phyloP scores from a whole-genome alignment of 106 monocot species.

The Posidonia australis region DNA sequence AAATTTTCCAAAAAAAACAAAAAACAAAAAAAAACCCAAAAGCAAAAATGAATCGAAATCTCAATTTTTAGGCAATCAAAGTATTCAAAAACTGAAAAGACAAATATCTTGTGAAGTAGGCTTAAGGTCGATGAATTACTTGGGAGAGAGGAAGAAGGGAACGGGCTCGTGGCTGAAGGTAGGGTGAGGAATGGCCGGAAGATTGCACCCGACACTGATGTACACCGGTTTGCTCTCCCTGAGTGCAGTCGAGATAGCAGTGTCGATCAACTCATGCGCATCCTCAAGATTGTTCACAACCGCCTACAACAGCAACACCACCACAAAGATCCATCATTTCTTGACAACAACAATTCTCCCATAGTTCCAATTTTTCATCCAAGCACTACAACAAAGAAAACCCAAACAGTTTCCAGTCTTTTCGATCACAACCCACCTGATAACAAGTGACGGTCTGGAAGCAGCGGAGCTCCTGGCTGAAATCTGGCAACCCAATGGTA shows the following conservation, averaged over 20 bases:
- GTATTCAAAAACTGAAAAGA: background rate
- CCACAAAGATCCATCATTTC: background rate
- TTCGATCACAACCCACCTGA: slow-evolving; percentile 7
- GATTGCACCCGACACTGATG: slow-evolving; percentile 16
- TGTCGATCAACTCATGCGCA: slow-evolving; percentile 16
- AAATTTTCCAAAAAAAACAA: background rate
- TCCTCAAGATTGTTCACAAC: slow-evolving; percentile 17
- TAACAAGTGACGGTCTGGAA: slow-evolving; percentile 37
- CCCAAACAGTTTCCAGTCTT: too few relatives aligned
- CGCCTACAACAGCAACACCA: slow-evolving; percentile 1
- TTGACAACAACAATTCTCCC: too few relatives aligned
- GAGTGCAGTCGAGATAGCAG: slow-evolving; percentile 13
- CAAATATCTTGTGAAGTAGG: background rate
- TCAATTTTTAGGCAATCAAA: too few relatives aligned
- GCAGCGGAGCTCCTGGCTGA: slow-evolving; percentile 40
- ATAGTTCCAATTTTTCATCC: too few relatives aligned
- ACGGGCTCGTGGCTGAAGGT: slow-evolving; percentile 16
- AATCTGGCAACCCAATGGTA: slow-evolving; percentile 32
- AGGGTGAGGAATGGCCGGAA: slow-evolving; percentile 16
- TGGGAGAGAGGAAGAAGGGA: slow-evolving; percentile 13
- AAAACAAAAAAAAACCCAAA: background rate
- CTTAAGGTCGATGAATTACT: background rate
- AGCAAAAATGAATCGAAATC: too few relatives aligned
- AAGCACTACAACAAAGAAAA: too few relatives aligned
- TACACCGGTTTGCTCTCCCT: slow-evolving; percentile 16